Conservation (phyloP, 106 monocot genomes). For the Dioscorea alata region DNA sequence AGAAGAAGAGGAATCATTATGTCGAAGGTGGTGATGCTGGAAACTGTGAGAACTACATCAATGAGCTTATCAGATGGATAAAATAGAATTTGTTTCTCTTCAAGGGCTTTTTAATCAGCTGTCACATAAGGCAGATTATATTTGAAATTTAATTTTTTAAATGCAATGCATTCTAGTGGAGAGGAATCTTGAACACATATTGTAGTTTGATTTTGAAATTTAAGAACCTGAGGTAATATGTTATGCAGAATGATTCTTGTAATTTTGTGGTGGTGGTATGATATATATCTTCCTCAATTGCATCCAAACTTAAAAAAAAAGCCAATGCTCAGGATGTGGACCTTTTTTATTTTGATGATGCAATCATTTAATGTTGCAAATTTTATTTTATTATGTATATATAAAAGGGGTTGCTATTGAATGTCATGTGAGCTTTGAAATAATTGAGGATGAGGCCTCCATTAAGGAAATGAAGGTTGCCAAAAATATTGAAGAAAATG, state of each 20-base stretch:
- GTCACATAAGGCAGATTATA: background rate
- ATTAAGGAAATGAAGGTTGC: too few relatives aligned
- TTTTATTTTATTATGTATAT: too few relatives aligned
- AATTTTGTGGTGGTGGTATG: too few relatives aligned
- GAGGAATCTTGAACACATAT: background rate
- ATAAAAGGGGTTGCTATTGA: too few relatives aligned
- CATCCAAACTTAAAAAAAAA: too few relatives aligned
- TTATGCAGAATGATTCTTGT: background rate
- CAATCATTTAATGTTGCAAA: too few relatives aligned
- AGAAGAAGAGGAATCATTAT: slow-evolving; percentile 58
- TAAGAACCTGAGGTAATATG: background rate
- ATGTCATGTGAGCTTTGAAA: too few relatives aligned
- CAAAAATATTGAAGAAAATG: too few relatives aligned
- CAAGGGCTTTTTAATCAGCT: background rate
- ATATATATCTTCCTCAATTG: too few relatives aligned
- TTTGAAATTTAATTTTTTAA: background rate
- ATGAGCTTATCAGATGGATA: slow-evolving; percentile 52
- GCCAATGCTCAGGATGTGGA: too few relatives aligned
- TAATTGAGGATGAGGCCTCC: too few relatives aligned
- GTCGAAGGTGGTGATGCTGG: slow-evolving; percentile 63
- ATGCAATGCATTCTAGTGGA: background rate
- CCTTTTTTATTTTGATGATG: too few relatives aligned
- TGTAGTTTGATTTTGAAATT: slow-evolving; percentile 6
- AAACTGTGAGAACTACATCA: slow-evolving; percentile 46
- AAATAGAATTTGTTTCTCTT: slow-evolving; percentile 19